Percentiles rank a stretch among this genome's conserved stretches.
These are phyloP conservation scores for sorghum (Sorghum bicolor) DNA, from an alignment of 176 grass and related monocot species.

Conservation along the genomic window Sorghum_bicolor_NCBIv3 NC_012873.2:68126001-68126500, in stretches of 20 bases:
- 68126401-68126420: slow-evolving; percentile 78
- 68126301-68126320: background rate
- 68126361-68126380: slow-evolving; percentile 68
- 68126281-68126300: background rate
- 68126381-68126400: slow-evolving; percentile 93
- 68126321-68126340: background rate
- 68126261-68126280: background rate
- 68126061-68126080: slow-evolving; percentile 83
- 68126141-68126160: slow-evolving; percentile 92
- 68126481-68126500: slow-evolving; percentile 81
- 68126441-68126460: slow-evolving; percentile 70
- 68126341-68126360: background rate
- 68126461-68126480: slow-evolving; percentile 56
- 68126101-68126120: slow-evolving; percentile 61
- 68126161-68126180: slow-evolving; percentile 83
- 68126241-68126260: slow-evolving; percentile 2
- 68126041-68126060: slow-evolving; percentile 87
- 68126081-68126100: slow-evolving; percentile 99
- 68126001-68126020: slow-evolving; percentile 81
- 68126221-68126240: background rate
- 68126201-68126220: slow-evolving; percentile 39
- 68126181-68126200: slow-evolving; percentile 86
- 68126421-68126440: slow-evolving; percentile 79
- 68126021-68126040: slow-evolving; percentile 80
- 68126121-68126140: slow-evolving; percentile 64